Evolutionary conservation across 2,329 filamentous ascomycete genomes (phyloP).

Genomic region (Ophiostoma himal-ulmi): DNA sequence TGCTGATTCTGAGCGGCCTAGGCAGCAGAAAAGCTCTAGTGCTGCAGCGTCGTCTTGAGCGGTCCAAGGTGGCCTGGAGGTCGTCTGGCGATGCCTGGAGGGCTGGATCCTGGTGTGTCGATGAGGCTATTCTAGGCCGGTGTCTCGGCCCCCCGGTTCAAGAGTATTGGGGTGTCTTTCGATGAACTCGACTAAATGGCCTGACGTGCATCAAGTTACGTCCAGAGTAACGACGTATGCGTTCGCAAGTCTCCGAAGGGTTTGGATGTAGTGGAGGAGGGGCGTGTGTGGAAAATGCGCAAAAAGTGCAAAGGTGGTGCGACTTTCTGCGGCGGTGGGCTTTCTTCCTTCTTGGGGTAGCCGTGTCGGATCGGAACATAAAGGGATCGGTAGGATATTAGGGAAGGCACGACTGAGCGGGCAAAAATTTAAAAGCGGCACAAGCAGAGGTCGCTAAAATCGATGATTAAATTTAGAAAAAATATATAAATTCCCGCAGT

Average conservation of each 20-base stretch:
- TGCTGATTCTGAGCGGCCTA: background rate
- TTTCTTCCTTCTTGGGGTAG: constrained; percentile 1
- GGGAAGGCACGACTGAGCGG: background rate
- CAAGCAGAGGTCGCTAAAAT: background rate
- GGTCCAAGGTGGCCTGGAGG: background rate
- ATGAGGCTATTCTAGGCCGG: background rate
- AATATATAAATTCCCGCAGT: background rate
- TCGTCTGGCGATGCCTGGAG: background rate
- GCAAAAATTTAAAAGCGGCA: background rate
- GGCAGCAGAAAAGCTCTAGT: background rate
- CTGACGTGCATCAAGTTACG: constrained; percentile 19
- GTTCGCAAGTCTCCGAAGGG: background rate
- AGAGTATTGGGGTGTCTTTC: background rate
- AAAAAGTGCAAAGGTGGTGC: constrained; percentile 16
- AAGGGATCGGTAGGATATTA: background rate
- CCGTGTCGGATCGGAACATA: constrained; percentile 8
- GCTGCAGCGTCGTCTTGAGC: background rate
- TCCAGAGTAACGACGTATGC: background rate
- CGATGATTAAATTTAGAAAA: background rate
- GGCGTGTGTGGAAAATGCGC: constrained; percentile 18
- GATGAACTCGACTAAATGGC: constrained; percentile 19
- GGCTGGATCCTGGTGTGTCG: background rate
- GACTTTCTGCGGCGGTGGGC: constrained; percentile 16
- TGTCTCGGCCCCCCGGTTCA: background rate
- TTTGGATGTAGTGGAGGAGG: constrained; percentile 8